A percentile compares a stretch with the other conserved stretches of the same genome.
phyloP scores from a whole-genome alignment of 306 rosid species.

The Vachellia collinsii region DNA sequence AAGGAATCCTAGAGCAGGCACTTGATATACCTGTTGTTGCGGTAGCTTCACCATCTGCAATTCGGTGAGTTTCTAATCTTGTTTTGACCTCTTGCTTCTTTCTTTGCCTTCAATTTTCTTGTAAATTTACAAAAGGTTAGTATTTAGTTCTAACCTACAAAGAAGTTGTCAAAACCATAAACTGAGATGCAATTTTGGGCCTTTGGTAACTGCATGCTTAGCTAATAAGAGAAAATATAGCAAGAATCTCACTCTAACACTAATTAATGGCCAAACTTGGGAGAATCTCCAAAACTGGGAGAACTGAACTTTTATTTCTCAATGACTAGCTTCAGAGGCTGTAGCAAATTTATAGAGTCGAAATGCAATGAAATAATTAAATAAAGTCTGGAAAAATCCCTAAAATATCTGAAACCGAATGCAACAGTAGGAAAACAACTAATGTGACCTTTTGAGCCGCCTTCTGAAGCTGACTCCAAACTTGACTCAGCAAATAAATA shows the following conservation, averaged over 20 bases:
- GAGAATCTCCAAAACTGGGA: not conserved
- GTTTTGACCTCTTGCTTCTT: not conserved
- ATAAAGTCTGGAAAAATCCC: not conserved
- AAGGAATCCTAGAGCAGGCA: conserved; percentile 65
- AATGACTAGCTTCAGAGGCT: not conserved
- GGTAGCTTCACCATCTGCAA: conserved; percentile 93
- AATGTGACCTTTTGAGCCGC: no score
- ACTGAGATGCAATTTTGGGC: conserved; percentile 27
- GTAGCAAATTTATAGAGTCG: not conserved
- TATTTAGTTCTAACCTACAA: conserved; percentile 19
- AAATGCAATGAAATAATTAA: not conserved
- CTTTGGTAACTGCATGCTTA: not conserved
- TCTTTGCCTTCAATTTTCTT: conserved; percentile 1
- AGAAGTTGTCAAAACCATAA: conserved; percentile 13
- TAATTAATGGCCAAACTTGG: not conserved
- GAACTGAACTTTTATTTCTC: not conserved
- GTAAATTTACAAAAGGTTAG: not conserved
- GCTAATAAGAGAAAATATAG: no score
- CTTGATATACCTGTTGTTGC: conserved; percentile 82
- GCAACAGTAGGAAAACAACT: not conserved
- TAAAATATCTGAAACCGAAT: not conserved
- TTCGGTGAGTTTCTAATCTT: conserved; percentile 57
- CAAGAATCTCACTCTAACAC: not conserved
- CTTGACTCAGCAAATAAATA: not conserved
- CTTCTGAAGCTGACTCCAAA: not conserved